A percentile compares a stretch with the other conserved stretches of the same genome.
phyloP scores from a whole-genome alignment of 2,329 filamentous ascomycete genomes.

The Pseudodiploospora longispora region DNA sequence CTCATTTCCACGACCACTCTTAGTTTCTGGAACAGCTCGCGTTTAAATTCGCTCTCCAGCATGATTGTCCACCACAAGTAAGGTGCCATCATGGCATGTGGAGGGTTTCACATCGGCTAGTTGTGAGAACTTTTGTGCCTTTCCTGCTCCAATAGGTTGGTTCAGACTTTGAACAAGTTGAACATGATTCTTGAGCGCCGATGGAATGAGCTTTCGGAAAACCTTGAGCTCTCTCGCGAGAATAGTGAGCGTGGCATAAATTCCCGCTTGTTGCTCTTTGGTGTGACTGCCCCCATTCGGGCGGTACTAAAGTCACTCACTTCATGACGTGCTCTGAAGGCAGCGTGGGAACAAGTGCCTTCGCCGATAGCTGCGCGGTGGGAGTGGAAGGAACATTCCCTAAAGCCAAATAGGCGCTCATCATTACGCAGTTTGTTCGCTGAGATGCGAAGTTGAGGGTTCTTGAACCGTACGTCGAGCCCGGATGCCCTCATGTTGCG shows the following conservation, averaged over 20 bases:
- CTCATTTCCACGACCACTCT: too few relatives aligned
- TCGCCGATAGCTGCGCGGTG: slow-evolving; percentile 48
- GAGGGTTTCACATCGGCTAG: too few relatives aligned
- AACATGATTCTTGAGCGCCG: too few relatives aligned
- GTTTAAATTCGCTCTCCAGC: too few relatives aligned
- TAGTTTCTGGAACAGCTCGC: too few relatives aligned
- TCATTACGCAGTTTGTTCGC: slow-evolving; percentile 48
- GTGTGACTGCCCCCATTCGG: too few relatives aligned
- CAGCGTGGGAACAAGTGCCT: slow-evolving; percentile 41
- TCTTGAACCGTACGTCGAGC: slow-evolving; percentile 48
- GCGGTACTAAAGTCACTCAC: neutral
- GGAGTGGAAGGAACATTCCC: slow-evolving; percentile 53
- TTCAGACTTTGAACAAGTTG: too few relatives aligned
- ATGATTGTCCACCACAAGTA: too few relatives aligned
- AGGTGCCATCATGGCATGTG: too few relatives aligned
- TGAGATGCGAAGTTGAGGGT: slow-evolving; percentile 51
- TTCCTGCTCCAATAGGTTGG: too few relatives aligned
- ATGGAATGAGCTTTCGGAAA: too few relatives aligned
- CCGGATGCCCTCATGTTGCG: slow-evolving; percentile 42
- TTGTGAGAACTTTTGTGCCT: too few relatives aligned
- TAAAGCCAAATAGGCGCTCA: slow-evolving; percentile 51
- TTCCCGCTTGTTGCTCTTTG: neutral
- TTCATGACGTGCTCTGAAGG: slow-evolving; percentile 4
- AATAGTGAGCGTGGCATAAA: slow-evolving; percentile 1
- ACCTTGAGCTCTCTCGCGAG: slow-evolving; percentile 1